Evolutionary conservation across 1,284 basidiomycete genomes (phyloP), one percentile per base, ranked within the genome.

Genomic region (Microbotryum scabiosae): DNA sequence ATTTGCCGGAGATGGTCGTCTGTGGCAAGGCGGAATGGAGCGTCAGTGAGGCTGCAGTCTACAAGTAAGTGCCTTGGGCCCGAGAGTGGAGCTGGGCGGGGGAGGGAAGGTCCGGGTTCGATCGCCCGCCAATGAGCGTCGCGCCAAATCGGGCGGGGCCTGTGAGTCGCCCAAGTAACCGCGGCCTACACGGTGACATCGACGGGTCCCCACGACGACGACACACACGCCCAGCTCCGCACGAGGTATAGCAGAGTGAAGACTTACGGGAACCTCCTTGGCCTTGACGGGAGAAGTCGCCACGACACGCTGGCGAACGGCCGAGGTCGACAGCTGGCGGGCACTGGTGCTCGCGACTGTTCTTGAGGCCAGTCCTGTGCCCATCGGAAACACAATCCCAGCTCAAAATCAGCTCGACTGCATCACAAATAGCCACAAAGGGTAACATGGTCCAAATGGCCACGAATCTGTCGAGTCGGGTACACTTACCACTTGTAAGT

Each of bases 1-100:
- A 97, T 75, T 90, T 88, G 57, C 85, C 86, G 26, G 66, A 68
- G 52, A 72, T 69, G 81, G 61, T 61, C 12, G 67, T 61, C 67
- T 68, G 54, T 44, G 23, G 0, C 3, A 7, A n/a, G 16, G 25
- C 25, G 10, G 25, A 26, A 8, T 4, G 4, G 46, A 30, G 30
- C 25, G 10, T 21, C 18, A 54, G 41, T 28, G n/a, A 14, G 36
- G 16, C 52, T 25, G 16, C 21, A 12, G 20, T 54, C 52, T 25
- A 21, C 36, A 18, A 36, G 20, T 55, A 18, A 36, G 20, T 55
- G 43, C 43, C 25, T 32, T 5, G 4, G n/a, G 28, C 23, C 21
- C 41, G 53, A 9, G 43, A 12, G 41, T 21, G 26, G 21, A 14
- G 18, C 18, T 25, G 48, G 23, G 4, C 36, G 36, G 36, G 36